Evolutionary conservation across 306 rosid genomes (phyloP).

Genomic region (Clitoria ternatea): DNA sequence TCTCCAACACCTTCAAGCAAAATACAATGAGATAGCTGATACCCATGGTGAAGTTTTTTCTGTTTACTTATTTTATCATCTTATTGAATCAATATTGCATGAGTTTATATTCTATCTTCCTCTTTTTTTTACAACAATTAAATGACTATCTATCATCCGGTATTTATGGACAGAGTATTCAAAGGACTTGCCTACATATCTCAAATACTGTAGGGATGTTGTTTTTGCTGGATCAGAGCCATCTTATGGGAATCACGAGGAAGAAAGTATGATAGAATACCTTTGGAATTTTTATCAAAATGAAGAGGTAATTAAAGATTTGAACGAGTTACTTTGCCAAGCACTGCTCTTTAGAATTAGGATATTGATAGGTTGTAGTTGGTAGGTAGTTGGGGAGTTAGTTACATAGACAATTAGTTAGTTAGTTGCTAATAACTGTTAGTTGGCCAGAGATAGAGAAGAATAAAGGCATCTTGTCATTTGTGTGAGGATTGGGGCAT

Average conservation of each 20-base stretch:
- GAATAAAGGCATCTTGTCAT: no score
- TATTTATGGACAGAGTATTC: constrained; percentile 53
- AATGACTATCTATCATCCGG: background rate
- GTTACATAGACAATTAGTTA: no score
- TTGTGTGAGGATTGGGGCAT: no score
- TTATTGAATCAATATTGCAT: background rate
- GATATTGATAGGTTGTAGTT: no score
- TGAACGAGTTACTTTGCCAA: constrained; percentile 6
- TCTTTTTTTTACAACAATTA: background rate
- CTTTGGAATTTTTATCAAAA: constrained; percentile 62
- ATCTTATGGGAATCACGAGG: constrained; percentile 57
- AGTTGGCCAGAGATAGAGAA: no score
- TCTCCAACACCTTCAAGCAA: constrained; percentile 57
- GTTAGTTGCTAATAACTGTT: no score
- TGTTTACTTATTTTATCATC: constrained; percentile 15
- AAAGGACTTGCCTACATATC: constrained; percentile 72
- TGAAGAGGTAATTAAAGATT: constrained; percentile 50
- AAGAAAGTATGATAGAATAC: constrained; percentile 46
- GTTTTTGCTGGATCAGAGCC: constrained; percentile 74
- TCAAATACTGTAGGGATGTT: constrained; percentile 69
- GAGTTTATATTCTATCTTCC: no score
- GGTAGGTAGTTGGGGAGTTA: no score
- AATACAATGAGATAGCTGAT: constrained; percentile 48
- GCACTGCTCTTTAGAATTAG: background rate
- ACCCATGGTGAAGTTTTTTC: constrained; percentile 43